Evolutionary conservation across 805 yeast genomes (phyloP), one percentile per base, ranked within the genome.

Genomic region (Pichia heedii): DNA sequence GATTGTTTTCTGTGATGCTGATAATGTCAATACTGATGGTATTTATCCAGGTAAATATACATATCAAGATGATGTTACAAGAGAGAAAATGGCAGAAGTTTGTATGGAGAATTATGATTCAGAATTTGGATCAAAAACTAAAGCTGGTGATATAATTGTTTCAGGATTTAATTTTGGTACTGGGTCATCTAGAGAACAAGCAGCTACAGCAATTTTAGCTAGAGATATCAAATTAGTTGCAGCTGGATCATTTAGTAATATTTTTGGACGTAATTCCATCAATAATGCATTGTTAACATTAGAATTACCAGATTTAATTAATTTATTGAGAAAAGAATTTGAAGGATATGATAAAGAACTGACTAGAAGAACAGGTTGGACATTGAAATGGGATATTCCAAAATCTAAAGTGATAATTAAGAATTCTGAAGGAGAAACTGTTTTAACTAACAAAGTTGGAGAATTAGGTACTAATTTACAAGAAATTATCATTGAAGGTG

Each of bases 1-100:
- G 65, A 71, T 93, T 46, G 86, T 93, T 18, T 71, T 93, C 22
- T 93, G 98, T 73, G 96, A 93, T 59, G 97, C 97, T 37, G 98
- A 93, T 66, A 84, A 84, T 61, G 81, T 93, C 65, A 93, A 93
- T 68, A 93, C 99, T 20, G 99, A 93, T 63, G 99, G 97, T 58
- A 93, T 93, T 46, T 93, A 93, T 61, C 99, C 99, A 20, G 99
- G 99, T 52, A 93, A 93, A 63, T 93, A 93, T 71, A 93, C 99
- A 10, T 93, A 93, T 67, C 97, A 93, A 69, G 99, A 93, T 63
- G 97, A 93, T 60, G 93, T 93, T 38, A 76, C 97, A 35, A 75
- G 84, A 57, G 95, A 86, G 54, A 86, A 83, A 62, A 93, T 93
- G 99, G 98, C 98, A 30, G 84, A 90, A 65, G 98, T 93, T 38